Base-by-base conservation (phyloP, 164 flowering plant genomes). In the Stephania cephalantha region DNA sequence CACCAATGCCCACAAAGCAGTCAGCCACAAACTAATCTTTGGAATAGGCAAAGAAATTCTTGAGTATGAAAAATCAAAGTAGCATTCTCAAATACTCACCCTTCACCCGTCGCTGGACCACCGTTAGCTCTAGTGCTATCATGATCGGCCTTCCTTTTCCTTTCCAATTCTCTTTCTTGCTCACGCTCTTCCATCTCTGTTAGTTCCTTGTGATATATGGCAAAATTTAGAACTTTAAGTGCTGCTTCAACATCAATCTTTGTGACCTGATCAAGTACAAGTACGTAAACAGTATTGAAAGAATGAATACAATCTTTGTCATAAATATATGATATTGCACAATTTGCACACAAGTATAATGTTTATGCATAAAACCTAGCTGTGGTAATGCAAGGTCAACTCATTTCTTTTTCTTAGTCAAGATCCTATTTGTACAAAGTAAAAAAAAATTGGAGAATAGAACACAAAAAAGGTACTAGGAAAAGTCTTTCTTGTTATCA, bases 161-260 rank as follows among this genome's bases (percentile, higher is more conserved):
- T 88, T 76, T 83, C 92, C 70, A 76, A 46, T 76, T 83, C 88
- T 79, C 93, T 83, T 81, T 82, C 91, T 74, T 93, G 86, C 76
- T 94, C 97, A 48, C 99, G 92, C 46, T 91, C 97, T 72, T 96
- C 98, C 98, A 96, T 96, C 48, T 96, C 98, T 46, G 87, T 89
- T 82, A 96, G 79, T 78, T 96, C 99, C 82, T 87, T 90, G 72
- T 96, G 99, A 82, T 96, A 94, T 74, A 96, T 94, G 53, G 99
- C 99, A 87, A 96, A 96, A 78, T 96, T 91, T 46, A 96, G 82
- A 83, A 92, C 89, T 85, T 91, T 88, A 64, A 96, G 87, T 71
- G 99, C 99, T 82, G 98, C 97, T 75, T 92, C 99, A 74, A 88
- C 99, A 84, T 96, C 94, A 79, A 85, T 79, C 73, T 89, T 88